These are phyloP conservation scores for Excoecaria agallocha DNA, from an alignment of 345 rosid genomes.

Conservation along the genomic window DNA sequence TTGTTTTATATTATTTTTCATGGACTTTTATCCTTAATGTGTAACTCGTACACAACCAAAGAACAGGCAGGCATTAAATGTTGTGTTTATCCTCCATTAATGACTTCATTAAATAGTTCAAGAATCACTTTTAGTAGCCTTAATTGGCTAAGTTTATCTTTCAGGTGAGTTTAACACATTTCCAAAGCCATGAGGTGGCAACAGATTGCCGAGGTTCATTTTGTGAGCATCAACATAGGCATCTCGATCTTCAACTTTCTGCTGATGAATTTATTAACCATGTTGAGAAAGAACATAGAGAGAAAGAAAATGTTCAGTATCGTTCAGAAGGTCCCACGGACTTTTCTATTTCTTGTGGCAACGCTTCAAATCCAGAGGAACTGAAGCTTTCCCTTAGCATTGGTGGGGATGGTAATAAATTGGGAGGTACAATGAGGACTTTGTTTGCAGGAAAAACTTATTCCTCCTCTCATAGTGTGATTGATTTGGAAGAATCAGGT, in stretches of 20 bases:
- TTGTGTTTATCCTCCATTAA: background rate
- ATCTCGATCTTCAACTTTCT: constrained; percentile 32
- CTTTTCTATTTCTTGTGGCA: background rate
- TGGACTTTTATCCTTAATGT: background rate
- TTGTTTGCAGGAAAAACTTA: no score
- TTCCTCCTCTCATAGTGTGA: no score
- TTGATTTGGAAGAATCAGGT: constrained; percentile 7
- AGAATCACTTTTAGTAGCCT: background rate
- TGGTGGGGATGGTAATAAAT: constrained; percentile 24
- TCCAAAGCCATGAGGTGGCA: constrained; percentile 14
- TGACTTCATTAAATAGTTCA: constrained; percentile 5
- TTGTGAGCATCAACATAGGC: constrained; percentile 23
- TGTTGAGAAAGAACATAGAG: constrained; percentile 16
- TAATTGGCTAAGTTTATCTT: constrained; percentile 14
- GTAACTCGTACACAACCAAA: background rate
- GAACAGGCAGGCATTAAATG: background rate
- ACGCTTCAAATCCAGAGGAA: constrained; percentile 21
- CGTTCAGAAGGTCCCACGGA: constrained; percentile 10
- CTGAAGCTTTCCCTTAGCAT: constrained; percentile 42
- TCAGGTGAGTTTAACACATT: constrained; percentile 27
- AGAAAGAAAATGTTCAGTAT: constrained; percentile 16
- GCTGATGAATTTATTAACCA: no score
- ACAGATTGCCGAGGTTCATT: constrained; percentile 14
- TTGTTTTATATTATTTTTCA: background rate
- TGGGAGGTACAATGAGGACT: no score